Evolutionary conservation across 345 rosid genomes (phyloP).

Genomic region (Lumnitzera littorea): DNA sequence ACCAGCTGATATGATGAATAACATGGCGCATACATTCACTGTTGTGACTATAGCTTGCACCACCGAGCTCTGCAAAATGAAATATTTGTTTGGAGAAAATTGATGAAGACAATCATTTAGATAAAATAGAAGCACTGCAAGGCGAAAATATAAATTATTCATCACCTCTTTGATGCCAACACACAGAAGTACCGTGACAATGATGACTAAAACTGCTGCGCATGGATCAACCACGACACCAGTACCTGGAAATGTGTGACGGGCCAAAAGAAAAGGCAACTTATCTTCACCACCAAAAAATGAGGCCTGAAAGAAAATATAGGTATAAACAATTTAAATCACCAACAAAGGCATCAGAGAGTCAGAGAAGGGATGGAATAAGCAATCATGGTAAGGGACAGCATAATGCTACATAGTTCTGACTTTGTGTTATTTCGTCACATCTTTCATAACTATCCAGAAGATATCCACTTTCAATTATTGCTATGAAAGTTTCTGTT

Average conservation of each 20-base stretch:
- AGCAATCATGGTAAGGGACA: too few relatives aligned
- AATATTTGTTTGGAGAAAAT: neutral
- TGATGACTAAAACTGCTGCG: constrained; percentile 67
- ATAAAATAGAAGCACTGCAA: neutral
- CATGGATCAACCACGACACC: constrained; percentile 87
- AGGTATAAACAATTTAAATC: neutral
- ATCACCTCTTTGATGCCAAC: constrained; percentile 94
- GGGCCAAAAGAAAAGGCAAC: constrained; percentile 68
- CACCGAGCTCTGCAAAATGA: constrained; percentile 58
- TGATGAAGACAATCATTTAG: neutral
- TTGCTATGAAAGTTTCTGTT: too few relatives aligned
- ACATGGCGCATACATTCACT: constrained; percentile 73
- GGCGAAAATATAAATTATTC: too few relatives aligned
- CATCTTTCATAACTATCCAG: too few relatives aligned
- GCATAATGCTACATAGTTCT: too few relatives aligned
- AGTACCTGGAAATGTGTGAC: constrained; percentile 74
- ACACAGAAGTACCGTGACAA: constrained; percentile 87
- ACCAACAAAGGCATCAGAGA: neutral
- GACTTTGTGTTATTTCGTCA: too few relatives aligned
- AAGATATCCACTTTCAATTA: too few relatives aligned
- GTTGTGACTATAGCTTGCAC: constrained; percentile 79
- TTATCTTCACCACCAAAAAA: constrained; percentile 82
- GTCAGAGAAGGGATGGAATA: too few relatives aligned
- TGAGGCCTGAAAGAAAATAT: constrained; percentile 43
- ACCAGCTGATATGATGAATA: constrained; percentile 80